A percentile compares a stretch with the other conserved stretches of the same genome.
phyloP scores from a whole-genome alignment of 2,329 filamentous ascomycete genomes.

The Arachnopeziza araneosa region DNA sequence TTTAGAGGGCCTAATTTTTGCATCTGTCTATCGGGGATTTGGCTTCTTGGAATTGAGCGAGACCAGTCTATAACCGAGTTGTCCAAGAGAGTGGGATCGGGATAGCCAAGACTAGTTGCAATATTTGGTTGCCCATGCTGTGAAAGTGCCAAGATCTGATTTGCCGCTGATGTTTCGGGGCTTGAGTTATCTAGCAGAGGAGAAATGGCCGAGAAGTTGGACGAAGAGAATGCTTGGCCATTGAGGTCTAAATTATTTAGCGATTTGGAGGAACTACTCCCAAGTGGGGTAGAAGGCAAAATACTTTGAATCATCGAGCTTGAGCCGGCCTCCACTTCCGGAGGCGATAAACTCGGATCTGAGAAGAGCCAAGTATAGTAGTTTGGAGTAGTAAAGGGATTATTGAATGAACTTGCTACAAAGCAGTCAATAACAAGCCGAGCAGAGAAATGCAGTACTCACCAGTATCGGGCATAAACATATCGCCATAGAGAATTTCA shows the following conservation, averaged over 20 bases:
- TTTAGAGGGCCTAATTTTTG: not conserved
- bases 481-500: slow-evolving; percentile 43
- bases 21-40: not conserved
- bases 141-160: slow-evolving; percentile 12
- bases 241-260: no score
- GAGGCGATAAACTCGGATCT: slow-evolving; percentile 3
- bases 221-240: slow-evolving; percentile 1
- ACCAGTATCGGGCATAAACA: slow-evolving; percentile 52
- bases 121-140: slow-evolving; percentile 7
- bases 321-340: slow-evolving; percentile 1
- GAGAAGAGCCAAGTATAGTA: slow-evolving; percentile 60
- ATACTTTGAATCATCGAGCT: not conserved
- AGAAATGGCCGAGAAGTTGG: slow-evolving; percentile 1
- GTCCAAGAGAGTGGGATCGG: not conserved
- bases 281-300: not conserved
- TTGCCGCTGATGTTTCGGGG: slow-evolving; percentile 12
- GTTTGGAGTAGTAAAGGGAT: slow-evolving; percentile 56
- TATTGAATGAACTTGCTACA: slow-evolving; percentile 55
- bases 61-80: not conserved
- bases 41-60: not conserved
- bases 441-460: not conserved
- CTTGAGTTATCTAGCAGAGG: slow-evolving; percentile 2
- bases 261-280: no score
- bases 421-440: slow-evolving; percentile 1
- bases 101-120: slow-evolving; percentile 7